Base-by-base conservation (phyloP, 2,329 filamentous ascomycete species). In the Penicillium sp. region DNA sequence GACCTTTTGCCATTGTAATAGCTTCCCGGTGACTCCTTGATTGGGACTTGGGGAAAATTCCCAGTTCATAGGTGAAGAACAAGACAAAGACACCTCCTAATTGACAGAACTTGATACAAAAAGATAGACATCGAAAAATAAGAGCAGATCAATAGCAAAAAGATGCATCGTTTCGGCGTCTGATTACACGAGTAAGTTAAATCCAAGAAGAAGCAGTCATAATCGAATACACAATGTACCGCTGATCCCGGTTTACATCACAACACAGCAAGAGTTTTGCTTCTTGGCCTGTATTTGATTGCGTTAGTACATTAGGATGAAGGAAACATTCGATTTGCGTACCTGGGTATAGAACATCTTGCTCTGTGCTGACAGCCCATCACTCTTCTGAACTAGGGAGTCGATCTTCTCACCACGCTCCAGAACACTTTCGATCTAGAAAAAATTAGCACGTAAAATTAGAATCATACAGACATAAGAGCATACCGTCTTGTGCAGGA, bases 341-440 rank as follows among this genome's bases (percentile, higher is more conserved):
- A 88, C 88, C 75, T 84, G 82, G 40, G 82, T 91, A 75, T 97
- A 97, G 75, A 99, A 99, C 88, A 95, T 93, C 83, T 96, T 97
- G 79, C 91, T 96, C 81, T 94, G 89, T 47, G 86, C 84, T 76
- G 90, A 96, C 69, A 99, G 77, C 12, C 88, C 90, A 67, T 96
- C 91, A 69, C 90, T 96, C 85, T 97, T 97, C 61, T 88, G 87
- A 43, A 97, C 93, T 66, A 99, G 77, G 67, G 89, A 90, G 71
- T 97, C 93, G 65, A 99, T 91, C 83, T 97, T 97, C 84, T 97
- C 92, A 40, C 92, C 94, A 59, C 94, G 84, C 80, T 97, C 88
- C 69, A 97, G 75, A 16, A 75, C 70, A 42, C 69, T 70, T 56
- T 73, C 69, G 51, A 66, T 64, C 67, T 69, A 51, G 4, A 41